Percentiles rank a stretch among this genome's conserved stretches.
phyloP scores from a whole-genome alignment of 768 basidiomycete species.

The Boletus rufocinnamomeus region DNA sequence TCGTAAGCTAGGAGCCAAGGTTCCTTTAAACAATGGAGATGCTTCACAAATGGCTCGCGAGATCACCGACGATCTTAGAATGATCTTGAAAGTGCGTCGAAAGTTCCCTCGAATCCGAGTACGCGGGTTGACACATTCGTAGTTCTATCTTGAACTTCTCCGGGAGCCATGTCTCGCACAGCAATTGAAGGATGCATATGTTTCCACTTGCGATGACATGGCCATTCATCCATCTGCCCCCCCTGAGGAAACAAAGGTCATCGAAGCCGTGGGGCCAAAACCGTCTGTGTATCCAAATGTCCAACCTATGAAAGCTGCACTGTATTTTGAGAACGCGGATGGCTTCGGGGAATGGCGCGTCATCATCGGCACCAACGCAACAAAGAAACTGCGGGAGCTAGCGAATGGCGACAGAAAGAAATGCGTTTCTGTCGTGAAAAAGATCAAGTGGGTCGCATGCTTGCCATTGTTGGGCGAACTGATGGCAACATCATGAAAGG shows the following conservation, averaged over 20 bases:
- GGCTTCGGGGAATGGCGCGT: conserved; percentile 69
- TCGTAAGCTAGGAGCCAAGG: conserved; percentile 26
- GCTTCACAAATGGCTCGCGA: conserved; percentile 11
- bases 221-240: too few relatives aligned
- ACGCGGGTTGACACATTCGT: background rate
- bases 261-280: background rate
- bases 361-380: conserved; percentile 54
- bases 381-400: conserved; percentile 49
- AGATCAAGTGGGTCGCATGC: conserved; percentile 54
- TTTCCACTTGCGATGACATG: background rate
- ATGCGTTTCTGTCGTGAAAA: conserved; percentile 61
- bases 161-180: conserved; percentile 15
- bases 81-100: conserved; percentile 32
- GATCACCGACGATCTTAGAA: conserved; percentile 30
- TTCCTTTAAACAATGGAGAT: conserved; percentile 31
- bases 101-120: background rate
- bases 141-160: conserved; percentile 33
- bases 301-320: conserved; percentile 59
- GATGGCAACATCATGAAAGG: conserved; percentile 34
- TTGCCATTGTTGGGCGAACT: background rate
- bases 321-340: conserved; percentile 58
- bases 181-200: conserved; percentile 14
- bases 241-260: too few relatives aligned
- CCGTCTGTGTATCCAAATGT: conserved; percentile 43
- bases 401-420: conserved; percentile 45